Evolutionary conservation across 2,329 filamentous ascomycete genomes (phyloP), one percentile per base, ranked within the genome.

Genomic region (Pseudogymnoascus sp.): DNA sequence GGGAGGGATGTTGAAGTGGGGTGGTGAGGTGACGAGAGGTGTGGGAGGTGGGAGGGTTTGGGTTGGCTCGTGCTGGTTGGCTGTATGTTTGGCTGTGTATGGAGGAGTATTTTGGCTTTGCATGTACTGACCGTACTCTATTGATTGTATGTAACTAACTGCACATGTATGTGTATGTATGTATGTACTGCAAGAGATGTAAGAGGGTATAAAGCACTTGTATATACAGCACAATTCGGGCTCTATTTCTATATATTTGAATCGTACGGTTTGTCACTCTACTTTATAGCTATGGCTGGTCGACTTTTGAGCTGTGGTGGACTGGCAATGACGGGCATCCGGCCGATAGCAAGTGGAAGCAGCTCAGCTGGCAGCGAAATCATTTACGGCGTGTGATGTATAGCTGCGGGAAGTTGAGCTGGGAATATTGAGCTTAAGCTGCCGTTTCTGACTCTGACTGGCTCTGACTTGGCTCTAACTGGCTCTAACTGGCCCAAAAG

Each of bases 41-140:
- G 50, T 56, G 50, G 50, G 50, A 56, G 50, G 50, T 56, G 50
- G 50, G 50, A 56, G 50, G 50, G 50, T 56, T 56, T 56, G 50
- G 50, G 50, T 56, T 56, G 50, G 50, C 28, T 56, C 50, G 50
- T 56, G 50, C 50, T 34, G 46, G 46, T 56, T 56, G 46, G 46
- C 25, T 56, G 46, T 56, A 56, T 16, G 50, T 34, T 36, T 56
- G 50, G 16, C 28, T 56, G 50, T 14, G 28, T 56, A 14, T 16
- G 3, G 18, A 42, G 46, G 46, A 18, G 21, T 56, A 53, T 53
- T 53, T 31, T 34, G 31, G 46, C 25, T 53, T 53, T 53, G 50
- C 28, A 56, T 56, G 50, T 56, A 56, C 21, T 25, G 5, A n/a
- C 16, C 11, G 8, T 36, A 56, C 28, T 56, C 50, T 56, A 56